Percentiles rank a stretch among this genome's conserved stretches.
These are phyloP conservation scores for Leishmania tropica DNA, from an alignment of 208 protist genomes.

Conservation along the genomic window DNA sequence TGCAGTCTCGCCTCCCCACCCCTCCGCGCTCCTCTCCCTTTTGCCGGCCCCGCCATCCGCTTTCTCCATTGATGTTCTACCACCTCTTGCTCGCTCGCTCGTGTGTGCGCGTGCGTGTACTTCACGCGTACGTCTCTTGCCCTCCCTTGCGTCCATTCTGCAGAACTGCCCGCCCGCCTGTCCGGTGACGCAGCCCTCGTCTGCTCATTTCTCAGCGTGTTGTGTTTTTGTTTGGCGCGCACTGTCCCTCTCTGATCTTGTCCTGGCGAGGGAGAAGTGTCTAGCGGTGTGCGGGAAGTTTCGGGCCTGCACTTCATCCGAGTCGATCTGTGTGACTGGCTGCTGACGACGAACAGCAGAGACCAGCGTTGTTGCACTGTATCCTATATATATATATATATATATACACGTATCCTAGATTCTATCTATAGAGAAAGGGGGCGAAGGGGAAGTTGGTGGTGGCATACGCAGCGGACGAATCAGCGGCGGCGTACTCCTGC, in stretches of 20 bases:
- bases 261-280: background rate
- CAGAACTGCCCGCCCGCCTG: background rate
- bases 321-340: background rate
- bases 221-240: background rate
- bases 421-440: background rate
- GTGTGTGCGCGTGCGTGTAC: background rate
- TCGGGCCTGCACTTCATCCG: background rate
- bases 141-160: background rate
- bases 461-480: too few relatives aligned
- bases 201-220: background rate
- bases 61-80: background rate
- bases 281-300: background rate
- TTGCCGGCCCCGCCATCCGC: background rate
- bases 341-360: background rate
- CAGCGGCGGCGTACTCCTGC: background rate
- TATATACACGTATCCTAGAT: background rate
- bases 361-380: background rate
- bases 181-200: background rate
- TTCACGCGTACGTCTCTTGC: background rate
- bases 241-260: background rate
- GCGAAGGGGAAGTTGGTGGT: background rate
- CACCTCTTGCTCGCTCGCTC: background rate
- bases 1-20: background rate
- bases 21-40: background rate
- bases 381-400: background rate